These are phyloP conservation scores for Alternaria metachromatica DNA, from an alignment of 2,329 filamentous ascomycete genomes.

Conservation along the genomic window DNA sequence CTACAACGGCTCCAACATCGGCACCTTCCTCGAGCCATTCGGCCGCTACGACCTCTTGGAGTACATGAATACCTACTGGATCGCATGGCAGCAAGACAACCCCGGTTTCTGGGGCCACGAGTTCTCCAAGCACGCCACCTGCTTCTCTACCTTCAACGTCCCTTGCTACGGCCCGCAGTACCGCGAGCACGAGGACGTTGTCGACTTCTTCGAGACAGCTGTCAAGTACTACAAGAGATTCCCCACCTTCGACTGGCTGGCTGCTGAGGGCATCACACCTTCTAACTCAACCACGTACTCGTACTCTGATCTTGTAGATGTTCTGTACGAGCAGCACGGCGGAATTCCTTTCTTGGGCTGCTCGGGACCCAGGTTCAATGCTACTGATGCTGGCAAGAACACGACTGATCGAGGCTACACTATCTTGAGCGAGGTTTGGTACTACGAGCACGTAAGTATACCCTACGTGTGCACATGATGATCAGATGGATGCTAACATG, in stretches of 20 bases:
- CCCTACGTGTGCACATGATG: background rate
- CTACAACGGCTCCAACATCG: conserved; percentile 65
- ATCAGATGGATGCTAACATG: background rate
- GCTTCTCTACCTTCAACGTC: conserved; percentile 69
- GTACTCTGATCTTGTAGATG: conserved; percentile 59
- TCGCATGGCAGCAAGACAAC: conserved; percentile 64
- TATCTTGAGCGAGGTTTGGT: conserved; percentile 69
- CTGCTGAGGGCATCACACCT: conserved; percentile 60
- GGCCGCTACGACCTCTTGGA: conserved; percentile 66
- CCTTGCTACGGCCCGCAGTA: conserved; percentile 69
- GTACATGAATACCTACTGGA: conserved; percentile 73
- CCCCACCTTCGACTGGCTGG: conserved; percentile 68
- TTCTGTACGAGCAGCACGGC: conserved; percentile 60
- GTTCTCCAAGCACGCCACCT: conserved; percentile 72
- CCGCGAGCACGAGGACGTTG: conserved; percentile 63
- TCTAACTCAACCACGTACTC: conserved; percentile 66
- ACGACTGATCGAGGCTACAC: conserved; percentile 64
- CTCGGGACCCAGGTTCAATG: conserved; percentile 65
- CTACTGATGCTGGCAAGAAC: conserved; percentile 63
- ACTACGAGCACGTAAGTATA: conserved; percentile 64
- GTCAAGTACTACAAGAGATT: conserved; percentile 64
- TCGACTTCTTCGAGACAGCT: conserved; percentile 68
- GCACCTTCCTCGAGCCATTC: conserved; percentile 64
- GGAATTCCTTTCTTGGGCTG: conserved; percentile 67
- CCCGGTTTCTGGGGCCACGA: conserved; percentile 70